Evolutionary conservation across 257 asterid genomes (phyloP).

Genomic region (Solanum tacnaense): DNA sequence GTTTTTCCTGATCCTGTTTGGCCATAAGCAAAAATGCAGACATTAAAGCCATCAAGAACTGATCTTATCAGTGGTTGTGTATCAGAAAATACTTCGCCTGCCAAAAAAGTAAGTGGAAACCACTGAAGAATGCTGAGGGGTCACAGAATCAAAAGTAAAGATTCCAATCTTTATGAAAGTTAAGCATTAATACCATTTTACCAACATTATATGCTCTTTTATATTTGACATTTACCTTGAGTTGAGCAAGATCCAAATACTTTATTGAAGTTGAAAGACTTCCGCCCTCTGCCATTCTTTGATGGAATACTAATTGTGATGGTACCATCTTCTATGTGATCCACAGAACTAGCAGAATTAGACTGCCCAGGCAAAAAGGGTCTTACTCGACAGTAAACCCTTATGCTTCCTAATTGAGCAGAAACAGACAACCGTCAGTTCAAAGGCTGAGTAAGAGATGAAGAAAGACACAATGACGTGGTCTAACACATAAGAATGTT

Average conservation of each 20-base stretch:
- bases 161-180: not conserved
- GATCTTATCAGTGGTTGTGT: constrained; percentile 83
- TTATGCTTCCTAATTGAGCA: constrained; percentile 68
- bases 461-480: not conserved
- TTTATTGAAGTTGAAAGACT: constrained; percentile 79
- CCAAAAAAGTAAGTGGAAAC: constrained; percentile 1
- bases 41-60: constrained; percentile 93
- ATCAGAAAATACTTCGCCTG: constrained; percentile 90
- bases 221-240: constrained; percentile 52
- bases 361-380: constrained; percentile 71
- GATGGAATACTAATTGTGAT: constrained; percentile 54
- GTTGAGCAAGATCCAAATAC: constrained; percentile 84
- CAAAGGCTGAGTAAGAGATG: not conserved
- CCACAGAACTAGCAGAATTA: constrained; percentile 48
- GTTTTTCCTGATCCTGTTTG: constrained; percentile 99
- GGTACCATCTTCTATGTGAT: constrained; percentile 79
- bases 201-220: not conserved
- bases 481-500: not conserved
- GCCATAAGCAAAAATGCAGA: constrained; percentile 97
- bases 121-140: constrained; percentile 1
- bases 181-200: not conserved
- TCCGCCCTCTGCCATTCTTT: constrained; percentile 60
- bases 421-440: not conserved
- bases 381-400: constrained; percentile 94
- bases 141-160: not conserved